Conservation (phyloP, 768 basidiomycete genomes). For the Holtermanniella nyarrowii region DNA sequence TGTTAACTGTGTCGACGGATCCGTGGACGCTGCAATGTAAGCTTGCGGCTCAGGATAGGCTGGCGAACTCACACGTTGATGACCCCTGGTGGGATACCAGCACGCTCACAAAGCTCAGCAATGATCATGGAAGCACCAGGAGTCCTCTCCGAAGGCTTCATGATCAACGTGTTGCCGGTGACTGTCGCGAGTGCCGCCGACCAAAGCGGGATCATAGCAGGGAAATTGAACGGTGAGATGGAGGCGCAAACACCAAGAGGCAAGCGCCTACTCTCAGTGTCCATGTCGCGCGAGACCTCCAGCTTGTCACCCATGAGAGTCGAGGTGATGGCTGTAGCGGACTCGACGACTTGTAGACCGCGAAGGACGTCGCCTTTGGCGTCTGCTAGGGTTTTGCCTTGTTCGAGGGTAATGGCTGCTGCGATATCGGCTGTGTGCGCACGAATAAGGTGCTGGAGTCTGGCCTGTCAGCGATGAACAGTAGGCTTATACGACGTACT, state of each 20-base stretch:
- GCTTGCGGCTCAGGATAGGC: not conserved
- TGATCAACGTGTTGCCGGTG: conserved; percentile 75
- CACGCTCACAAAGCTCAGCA: conserved; percentile 81
- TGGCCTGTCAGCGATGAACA: conserved; percentile 33
- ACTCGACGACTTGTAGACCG: conserved; percentile 59
- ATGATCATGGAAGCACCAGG: conserved; percentile 98
- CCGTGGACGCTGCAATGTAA: conserved; percentile 62
- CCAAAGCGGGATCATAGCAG: conserved; percentile 72
- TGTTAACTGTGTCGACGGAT: conserved; percentile 74
- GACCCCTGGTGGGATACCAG: conserved; percentile 60
- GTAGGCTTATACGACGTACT: conserved; percentile 50
- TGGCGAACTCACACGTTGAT: conserved; percentile 48
- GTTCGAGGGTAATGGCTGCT: conserved; percentile 80
- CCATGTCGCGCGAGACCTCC: conserved; percentile 92
- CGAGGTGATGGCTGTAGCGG: conserved; percentile 65
- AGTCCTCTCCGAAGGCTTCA: conserved; percentile 94
- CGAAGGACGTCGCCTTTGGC: conserved; percentile 91
- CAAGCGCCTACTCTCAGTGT: conserved; percentile 66
- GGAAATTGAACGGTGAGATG: conserved; percentile 51
- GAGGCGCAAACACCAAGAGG: conserved; percentile 76
- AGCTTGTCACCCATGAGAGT: conserved; percentile 82
- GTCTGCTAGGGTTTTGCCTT: conserved; percentile 90
- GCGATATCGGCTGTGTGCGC: conserved; percentile 78
- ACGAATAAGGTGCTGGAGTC: conserved; percentile 77
- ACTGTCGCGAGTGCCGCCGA: conserved; percentile 50